phyloP scores from a whole-genome alignment of 83 land plant genomes.

The Picea mariana region DNA sequence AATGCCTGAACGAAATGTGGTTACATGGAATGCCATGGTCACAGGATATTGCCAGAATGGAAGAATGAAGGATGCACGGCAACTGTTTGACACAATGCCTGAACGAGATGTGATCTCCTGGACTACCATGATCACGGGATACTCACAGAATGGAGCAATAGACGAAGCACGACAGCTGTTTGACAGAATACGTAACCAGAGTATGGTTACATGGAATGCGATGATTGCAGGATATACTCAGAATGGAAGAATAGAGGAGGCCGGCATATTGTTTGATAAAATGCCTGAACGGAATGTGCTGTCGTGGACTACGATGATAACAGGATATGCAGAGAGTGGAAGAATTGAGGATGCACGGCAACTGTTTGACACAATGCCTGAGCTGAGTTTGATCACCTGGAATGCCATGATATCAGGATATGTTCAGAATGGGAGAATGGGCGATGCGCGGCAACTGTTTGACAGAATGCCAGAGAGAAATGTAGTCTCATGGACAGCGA shows the following conservation, averaged over 20 bases:
- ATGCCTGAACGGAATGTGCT: not conserved
- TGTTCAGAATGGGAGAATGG: not conserved
- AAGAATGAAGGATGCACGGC: too few species aligned
- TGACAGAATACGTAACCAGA: not conserved
- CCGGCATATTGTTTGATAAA: not conserved
- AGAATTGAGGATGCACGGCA: not conserved
- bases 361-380: not conserved
- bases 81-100: too few species aligned
- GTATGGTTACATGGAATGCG: constrained; percentile 10
- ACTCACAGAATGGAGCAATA: not conserved
- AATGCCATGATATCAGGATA: constrained; percentile 16
- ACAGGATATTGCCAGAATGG: too few species aligned
- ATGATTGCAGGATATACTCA: constrained; percentile 9
- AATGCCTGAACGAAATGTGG: too few species aligned
- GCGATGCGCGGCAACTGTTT: not conserved
- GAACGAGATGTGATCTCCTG: not conserved
- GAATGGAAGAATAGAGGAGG: constrained; percentile 1
- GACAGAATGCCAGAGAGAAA: not conserved
- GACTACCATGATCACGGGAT: constrained; percentile 16
- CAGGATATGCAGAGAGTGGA: not conserved
- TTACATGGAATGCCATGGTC: too few species aligned
- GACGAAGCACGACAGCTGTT: constrained; percentile 5
- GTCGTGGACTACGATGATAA: constrained; percentile 8
- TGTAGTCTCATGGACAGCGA: constrained; percentile 1
- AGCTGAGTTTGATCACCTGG: constrained; percentile 15